Evolutionary conservation across 2,329 filamentous ascomycete species (phyloP), one percentile per base, ranked within the genome.

Genomic region (Coniochaeta sp.): DNA sequence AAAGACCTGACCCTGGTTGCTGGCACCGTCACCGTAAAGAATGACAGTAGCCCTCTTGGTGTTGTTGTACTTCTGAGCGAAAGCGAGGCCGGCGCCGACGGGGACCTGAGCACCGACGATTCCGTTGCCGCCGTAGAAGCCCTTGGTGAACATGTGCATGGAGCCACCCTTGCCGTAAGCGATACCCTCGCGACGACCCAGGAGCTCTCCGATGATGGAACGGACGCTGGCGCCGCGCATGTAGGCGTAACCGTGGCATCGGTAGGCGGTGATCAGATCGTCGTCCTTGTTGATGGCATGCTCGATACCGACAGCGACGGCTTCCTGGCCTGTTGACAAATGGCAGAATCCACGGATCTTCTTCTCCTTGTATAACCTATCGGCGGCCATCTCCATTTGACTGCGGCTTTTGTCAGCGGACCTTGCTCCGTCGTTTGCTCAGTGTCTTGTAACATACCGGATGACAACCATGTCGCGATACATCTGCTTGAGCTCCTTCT

Each of bases 321-420:
- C 95, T 84, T 99, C 95, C 80, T 99, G 95, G 65, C 95, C 95
- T 62, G 90, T 96, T 62, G 95, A 98, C 78, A 99, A 80, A 81
- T 99, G 95, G 82, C 95, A 99, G 89, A 99, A 99, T 81, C 95
- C 95, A 71, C 95, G 90, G 71, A 99, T 98, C 86, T 99, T 98
- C 89, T 99, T 99, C 84, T 98, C 95, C 84, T 99, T 99, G 90
- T 99, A 99, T 72, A 99, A 83, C 75, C 93, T 87, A 76, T 99
- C 95, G 80, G 95, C 92, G 67, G 93, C 93, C 93, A 99, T 96
- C 81, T 99, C 95, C 95, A 99, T 96, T 77, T 96, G 95, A 80
- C 93, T 96, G 70, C 60, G 54, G 31, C 16, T 19, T 34, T 28
- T 26, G 34, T 57, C 22, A 57, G 33, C 54, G 54, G 54, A 57